Conservation (phyloP, 371 early-diverging fungal species). For the Mucor mucedo region DNA sequence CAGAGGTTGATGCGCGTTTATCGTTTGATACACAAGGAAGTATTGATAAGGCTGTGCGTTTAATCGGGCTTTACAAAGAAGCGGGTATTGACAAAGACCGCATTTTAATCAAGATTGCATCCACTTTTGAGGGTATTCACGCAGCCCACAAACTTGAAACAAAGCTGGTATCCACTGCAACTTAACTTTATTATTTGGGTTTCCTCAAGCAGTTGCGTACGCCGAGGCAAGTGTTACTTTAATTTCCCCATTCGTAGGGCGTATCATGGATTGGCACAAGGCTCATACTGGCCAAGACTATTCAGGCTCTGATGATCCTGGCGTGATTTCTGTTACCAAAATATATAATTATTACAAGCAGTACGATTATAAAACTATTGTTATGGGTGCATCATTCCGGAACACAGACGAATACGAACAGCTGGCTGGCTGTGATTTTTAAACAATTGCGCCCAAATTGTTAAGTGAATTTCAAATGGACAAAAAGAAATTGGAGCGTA, state of each 20-base stretch:
- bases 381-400: constrained; percentile 99
- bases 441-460: constrained; percentile 94
- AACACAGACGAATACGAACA: constrained; percentile 95
- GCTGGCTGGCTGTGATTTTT: constrained; percentile 95
- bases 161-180: constrained; percentile 94
- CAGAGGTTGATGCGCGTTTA: constrained; percentile 98
- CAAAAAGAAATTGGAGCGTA: constrained; percentile 66
- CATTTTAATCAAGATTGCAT: constrained; percentile 97
- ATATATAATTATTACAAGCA: constrained; percentile 99
- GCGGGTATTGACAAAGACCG: constrained; percentile 86
- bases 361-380: constrained; percentile 95
- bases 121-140: constrained; percentile 98
- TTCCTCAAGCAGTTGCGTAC: constrained; percentile 91
- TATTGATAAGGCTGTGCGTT: constrained; percentile 86
- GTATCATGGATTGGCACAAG: constrained; percentile 98
- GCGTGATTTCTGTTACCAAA: constrained; percentile 86
- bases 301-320: constrained; percentile 81
- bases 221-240: constrained; percentile 96
- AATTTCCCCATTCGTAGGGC: constrained; percentile 98
- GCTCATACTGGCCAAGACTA: constrained; percentile 79
- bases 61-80: constrained; percentile 91
- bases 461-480: constrained; percentile 78
- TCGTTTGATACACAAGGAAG: constrained; percentile 94
- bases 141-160: constrained; percentile 93
- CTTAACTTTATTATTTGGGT: constrained; percentile 93